Base-by-base conservation (phyloP, 192 early-diverging fungal species). In the Umbelopsis ramanniana region DNA sequence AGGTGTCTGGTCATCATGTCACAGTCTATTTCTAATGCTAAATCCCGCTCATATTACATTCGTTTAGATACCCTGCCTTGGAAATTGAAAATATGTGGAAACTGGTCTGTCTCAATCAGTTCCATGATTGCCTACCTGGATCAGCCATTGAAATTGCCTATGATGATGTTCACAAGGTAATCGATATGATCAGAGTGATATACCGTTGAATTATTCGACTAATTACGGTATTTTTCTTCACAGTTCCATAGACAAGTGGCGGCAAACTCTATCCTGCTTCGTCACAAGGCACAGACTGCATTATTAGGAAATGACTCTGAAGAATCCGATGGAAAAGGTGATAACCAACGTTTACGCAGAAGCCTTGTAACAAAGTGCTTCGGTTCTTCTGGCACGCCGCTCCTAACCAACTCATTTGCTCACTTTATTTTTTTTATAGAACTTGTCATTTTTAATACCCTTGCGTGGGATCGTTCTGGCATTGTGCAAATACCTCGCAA, bases 111-210 rank as follows among this genome's bases (percentile, higher is more conserved):
- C 85, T 99, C 35, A 97, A 96, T 73, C 98, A 99, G 86, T 99
- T 99, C 79, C 98, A 99, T 78, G 97, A 99, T 77, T 94, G 98
- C 9, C 84, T 99, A 45, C 98, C 98, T 6, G 98, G 98, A 1
- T 92, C 93, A 6, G 85, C 90, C 19, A 98, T 99, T 71, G 93
- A 89, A 23, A 74, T 95, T 66, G 98, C 95, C 38, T 97, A 95
- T 76, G 77, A 85, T 38, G 98, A 99, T 80, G 95, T 92, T 1
- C 82, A 85, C 35, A 76, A 77, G 68, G 85, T 93, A 82, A 35
- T 22, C 38, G 22, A 23, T 73, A 11, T 68, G 10, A 17, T 5
- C 2, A 33, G n/a, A 19, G 7, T 2, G 3, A 52, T 14, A 7
- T 43, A 7, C 0, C n/a, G 22, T 40, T 22, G n/a, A 24, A 9